Conservation (phyloP, 116 monocot genomes). For the Trichopus zeylanicus region DNA sequence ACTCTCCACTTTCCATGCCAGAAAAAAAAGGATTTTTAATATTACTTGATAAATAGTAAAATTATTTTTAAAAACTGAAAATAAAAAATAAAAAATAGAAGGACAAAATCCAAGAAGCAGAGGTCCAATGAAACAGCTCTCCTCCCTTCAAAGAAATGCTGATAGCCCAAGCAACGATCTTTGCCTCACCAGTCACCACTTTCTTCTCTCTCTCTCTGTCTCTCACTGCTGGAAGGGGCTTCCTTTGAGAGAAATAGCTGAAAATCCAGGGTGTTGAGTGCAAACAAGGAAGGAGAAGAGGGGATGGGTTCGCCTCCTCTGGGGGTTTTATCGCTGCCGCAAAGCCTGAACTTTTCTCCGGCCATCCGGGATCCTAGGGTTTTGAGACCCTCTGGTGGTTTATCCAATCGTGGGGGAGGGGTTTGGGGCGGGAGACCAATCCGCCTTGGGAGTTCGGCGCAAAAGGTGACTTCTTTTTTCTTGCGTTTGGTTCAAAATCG, state of each 20-base stretch:
- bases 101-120: too few relatives aligned
- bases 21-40: too few relatives aligned
- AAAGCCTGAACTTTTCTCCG: background rate
- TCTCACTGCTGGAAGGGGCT: background rate
- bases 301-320: constrained; percentile 5
- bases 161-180: too few relatives aligned
- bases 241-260: background rate
- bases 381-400: background rate
- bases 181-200: too few relatives aligned
- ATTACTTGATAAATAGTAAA: too few relatives aligned
- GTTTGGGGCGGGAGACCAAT: background rate
- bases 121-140: too few relatives aligned
- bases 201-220: background rate
- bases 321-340: background rate
- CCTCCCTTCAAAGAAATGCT: too few relatives aligned
- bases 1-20: too few relatives aligned
- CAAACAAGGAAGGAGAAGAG: background rate
- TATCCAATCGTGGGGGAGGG: background rate
- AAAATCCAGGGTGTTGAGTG: background rate
- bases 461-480: background rate
- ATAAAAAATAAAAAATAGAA: too few relatives aligned
- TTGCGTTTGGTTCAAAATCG: background rate
- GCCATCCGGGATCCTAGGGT: background rate
- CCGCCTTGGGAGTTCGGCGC: too few relatives aligned
- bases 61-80: too few relatives aligned